Percentiles rank a stretch among this genome's conserved stretches.
Evolutionary conservation across 495 filamentous ascomycete species (phyloP).

Genomic region (Aspergillus ostianus): DNA sequence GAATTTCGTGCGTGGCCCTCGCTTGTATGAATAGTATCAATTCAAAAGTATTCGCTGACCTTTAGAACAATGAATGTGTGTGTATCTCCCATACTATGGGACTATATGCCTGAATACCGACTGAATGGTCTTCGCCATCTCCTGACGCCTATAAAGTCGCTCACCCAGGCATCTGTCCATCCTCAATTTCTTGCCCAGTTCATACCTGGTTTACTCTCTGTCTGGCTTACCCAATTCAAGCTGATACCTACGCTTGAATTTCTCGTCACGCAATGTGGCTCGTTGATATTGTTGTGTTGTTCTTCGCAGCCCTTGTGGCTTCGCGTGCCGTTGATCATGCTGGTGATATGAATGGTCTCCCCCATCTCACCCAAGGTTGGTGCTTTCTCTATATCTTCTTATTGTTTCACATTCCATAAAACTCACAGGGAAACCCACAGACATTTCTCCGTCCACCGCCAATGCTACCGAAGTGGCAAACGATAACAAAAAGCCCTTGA

Average conservation of each 20-base stretch:
- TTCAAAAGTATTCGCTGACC: too few species aligned
- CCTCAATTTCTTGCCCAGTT: background rate
- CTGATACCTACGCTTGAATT: background rate
- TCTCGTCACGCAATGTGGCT: background rate
- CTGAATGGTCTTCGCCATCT: background rate
- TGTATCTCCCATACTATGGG: too few species aligned
- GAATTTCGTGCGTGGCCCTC: too few species aligned
- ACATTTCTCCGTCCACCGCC: background rate
- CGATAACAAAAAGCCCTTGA: too few species aligned
- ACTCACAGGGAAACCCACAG: background rate
- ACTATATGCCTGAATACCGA: background rate
- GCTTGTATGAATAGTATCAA: too few species aligned
- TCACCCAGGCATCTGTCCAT: background rate
- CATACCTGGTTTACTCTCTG: background rate
- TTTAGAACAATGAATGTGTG: too few species aligned
- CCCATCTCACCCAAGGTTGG: background rate
- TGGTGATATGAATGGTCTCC: background rate
- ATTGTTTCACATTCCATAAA: background rate
- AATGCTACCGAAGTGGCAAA: too few species aligned
- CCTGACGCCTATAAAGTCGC: background rate
- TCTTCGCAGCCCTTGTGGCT: background rate
- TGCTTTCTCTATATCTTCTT: background rate
- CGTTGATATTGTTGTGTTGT: slow-evolving; percentile 11
- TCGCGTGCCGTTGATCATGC: background rate
- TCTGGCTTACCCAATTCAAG: too few species aligned